phyloP scores from a whole-genome alignment of 208 protist genomes.

The Trypanosoma rangeli region DNA sequence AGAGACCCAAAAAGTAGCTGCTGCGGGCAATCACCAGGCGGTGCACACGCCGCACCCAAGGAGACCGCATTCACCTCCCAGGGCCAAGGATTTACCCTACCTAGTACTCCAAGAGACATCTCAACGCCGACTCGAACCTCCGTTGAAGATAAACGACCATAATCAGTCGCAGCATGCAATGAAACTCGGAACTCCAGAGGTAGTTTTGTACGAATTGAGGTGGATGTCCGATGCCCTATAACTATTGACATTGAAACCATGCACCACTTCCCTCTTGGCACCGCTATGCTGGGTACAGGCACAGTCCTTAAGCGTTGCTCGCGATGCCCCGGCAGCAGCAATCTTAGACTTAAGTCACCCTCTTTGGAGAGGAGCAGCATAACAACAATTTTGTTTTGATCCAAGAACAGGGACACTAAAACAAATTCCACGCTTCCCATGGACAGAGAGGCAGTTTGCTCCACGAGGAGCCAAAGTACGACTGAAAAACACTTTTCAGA shows the following conservation, averaged over 20 bases:
- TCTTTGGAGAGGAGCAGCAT: conserved; percentile 6
- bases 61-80: conserved; percentile 17
- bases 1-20: conserved; percentile 30
- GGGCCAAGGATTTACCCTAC: conserved; percentile 8
- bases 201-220: conserved; percentile 12
- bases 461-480: conserved; percentile 30
- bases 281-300: conserved; percentile 5
- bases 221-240: background rate
- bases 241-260: conserved; percentile 25
- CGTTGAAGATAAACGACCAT: background rate
- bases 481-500: conserved; percentile 18
- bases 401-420: conserved; percentile 20
- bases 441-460: conserved; percentile 1
- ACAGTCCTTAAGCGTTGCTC: conserved; percentile 15
- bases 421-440: background rate
- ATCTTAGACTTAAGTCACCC: conserved; percentile 17
- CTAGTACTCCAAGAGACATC: conserved; percentile 14
- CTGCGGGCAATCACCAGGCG: background rate
- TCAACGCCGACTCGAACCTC: conserved; percentile 7
- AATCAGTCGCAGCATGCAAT: background rate
- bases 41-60: background rate
- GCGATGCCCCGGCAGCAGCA: conserved; percentile 9
- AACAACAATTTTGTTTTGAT: conserved; percentile 13
- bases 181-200: conserved; percentile 12
- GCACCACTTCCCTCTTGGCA: conserved; percentile 25